Conservation (phyloP, 345 rosid species). For the Camelina hispida region DNA sequence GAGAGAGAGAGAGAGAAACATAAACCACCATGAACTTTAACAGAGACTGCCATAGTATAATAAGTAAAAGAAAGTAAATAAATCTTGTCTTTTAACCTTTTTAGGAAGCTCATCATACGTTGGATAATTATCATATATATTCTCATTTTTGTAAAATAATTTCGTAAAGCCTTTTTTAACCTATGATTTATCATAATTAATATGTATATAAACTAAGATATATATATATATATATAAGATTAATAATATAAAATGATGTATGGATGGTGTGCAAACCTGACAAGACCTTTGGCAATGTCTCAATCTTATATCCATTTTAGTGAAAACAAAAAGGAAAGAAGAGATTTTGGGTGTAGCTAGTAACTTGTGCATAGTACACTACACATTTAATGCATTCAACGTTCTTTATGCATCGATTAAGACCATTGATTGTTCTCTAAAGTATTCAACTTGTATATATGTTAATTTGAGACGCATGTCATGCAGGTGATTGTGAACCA, state of each 20-base stretch:
- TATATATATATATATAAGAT: background rate
- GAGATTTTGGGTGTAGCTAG: constrained; percentile 40
- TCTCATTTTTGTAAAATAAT: background rate
- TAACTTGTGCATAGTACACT: constrained; percentile 40
- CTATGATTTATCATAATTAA: background rate
- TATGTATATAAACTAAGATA: background rate
- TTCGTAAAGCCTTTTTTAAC: background rate
- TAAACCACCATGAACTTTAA: constrained; percentile 23
- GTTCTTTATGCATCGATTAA: constrained; percentile 28
- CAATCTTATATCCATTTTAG: constrained; percentile 40
- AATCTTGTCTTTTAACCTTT: background rate
- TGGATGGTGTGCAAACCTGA: constrained; percentile 33
- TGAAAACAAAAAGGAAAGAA: constrained; percentile 44
- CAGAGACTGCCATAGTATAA: background rate
- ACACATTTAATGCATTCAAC: constrained; percentile 41
- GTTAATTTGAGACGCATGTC: constrained; percentile 21
- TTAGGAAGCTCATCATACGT: background rate
- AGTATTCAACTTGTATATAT: constrained; percentile 6
- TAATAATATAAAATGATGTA: background rate
- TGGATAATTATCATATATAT: constrained; percentile 11
- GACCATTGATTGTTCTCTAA: background rate
- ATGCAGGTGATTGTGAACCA: constrained; percentile 68
- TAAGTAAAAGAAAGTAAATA: background rate
- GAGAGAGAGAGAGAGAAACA: constrained; percentile 18
- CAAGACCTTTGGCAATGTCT: constrained; percentile 40